Evolutionary conservation across 1,284 basidiomycete genomes (phyloP).

Genomic region (Irpex rosettiformis): DNA sequence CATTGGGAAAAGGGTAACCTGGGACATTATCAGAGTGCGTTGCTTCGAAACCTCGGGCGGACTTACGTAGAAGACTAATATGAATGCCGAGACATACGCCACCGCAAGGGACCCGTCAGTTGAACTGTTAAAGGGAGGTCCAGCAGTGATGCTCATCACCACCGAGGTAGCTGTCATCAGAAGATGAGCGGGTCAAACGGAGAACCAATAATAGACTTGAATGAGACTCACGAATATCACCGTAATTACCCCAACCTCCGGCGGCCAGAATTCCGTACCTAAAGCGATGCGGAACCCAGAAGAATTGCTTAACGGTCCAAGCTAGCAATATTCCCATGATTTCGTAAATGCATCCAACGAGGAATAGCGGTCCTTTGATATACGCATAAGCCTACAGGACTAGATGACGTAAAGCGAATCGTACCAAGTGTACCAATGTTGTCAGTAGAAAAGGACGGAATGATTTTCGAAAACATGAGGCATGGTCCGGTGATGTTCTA

Average conservation of each 20-base stretch:
- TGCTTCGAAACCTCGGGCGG: not conserved
- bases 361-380: constrained; percentile 57
- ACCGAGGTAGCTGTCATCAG: constrained; percentile 54
- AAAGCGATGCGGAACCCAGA: constrained; percentile 79
- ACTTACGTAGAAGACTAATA: constrained; percentile 42
- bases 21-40: constrained; percentile 6
- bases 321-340: constrained; percentile 51
- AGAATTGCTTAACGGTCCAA: constrained; percentile 58
- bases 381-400: constrained; percentile 7
- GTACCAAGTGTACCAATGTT: constrained; percentile 63
- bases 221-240: constrained; percentile 60
- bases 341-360: constrained; percentile 53
- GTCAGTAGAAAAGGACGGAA: constrained; percentile 65
- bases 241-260: constrained; percentile 63
- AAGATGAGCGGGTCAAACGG: not conserved
- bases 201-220: not conserved
- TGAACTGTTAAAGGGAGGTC: constrained; percentile 48
- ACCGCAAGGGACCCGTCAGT: constrained; percentile 55
- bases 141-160: constrained; percentile 49
- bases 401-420: constrained; percentile 21
- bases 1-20: constrained; percentile 64
- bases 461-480: constrained; percentile 76
- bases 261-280: constrained; percentile 63
- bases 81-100: constrained; percentile 53
- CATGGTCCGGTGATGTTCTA: constrained; percentile 68